Conservation (phyloP, 352 stramenopile species). For the Thalassiosira hispida region DNA sequence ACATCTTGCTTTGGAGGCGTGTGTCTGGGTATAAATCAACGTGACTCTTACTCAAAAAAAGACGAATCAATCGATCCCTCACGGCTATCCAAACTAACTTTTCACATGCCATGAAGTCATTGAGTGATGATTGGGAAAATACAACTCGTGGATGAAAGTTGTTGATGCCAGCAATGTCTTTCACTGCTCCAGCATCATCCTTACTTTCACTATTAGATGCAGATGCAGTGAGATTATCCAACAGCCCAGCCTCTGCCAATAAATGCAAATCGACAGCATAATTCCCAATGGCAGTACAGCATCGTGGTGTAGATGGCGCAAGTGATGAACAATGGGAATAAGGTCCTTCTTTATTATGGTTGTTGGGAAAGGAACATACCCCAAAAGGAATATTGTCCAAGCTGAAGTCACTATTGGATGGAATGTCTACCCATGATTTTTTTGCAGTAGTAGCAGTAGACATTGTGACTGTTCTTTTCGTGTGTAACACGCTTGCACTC, state of each 20-base stretch:
- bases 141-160: slow-evolving; percentile 61
- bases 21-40: slow-evolving; percentile 57
- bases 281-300: slow-evolving; percentile 75
- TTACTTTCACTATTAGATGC: no score
- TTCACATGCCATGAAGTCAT: slow-evolving; percentile 93
- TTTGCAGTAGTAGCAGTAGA: neutral
- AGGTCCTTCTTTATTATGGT: slow-evolving; percentile 62
- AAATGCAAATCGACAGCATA: slow-evolving; percentile 89
- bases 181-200: neutral
- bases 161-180: slow-evolving; percentile 4
- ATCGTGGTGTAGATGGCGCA: slow-evolving; percentile 35
- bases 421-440: slow-evolving; percentile 62
- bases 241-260: slow-evolving; percentile 89
- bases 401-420: slow-evolving; percentile 87
- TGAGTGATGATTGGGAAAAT: slow-evolving; percentile 86
- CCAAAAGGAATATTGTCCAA: slow-evolving; percentile 96
- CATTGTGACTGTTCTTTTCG: neutral
- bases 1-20: slow-evolving; percentile 86
- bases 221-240: slow-evolving; percentile 81
- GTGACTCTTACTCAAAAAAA: slow-evolving; percentile 86
- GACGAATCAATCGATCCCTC: slow-evolving; percentile 87
- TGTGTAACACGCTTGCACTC: no score
- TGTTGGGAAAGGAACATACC: slow-evolving; percentile 87
- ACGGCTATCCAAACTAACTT: slow-evolving; percentile 88
- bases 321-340: neutral